Evolutionary conservation across 2,329 filamentous ascomycete species (phyloP), one percentile per base, ranked within the genome.

Genomic region (Cephalotrichum gorgonifer): DNA sequence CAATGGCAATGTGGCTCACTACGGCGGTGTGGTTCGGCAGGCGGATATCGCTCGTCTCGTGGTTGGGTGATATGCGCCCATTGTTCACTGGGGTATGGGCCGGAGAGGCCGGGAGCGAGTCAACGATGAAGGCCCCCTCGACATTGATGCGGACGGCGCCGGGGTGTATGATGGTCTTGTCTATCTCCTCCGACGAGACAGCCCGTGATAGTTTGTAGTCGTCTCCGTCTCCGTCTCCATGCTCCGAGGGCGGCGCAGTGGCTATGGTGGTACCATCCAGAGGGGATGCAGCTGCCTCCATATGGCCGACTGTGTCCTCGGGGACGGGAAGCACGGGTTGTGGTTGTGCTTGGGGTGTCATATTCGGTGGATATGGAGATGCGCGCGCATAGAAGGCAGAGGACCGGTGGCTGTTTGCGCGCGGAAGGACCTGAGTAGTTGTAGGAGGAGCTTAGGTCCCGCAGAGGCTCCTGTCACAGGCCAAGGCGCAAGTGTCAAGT

Each of bases 1-100:
- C 93, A 52, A 96, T 85, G 48, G 93, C 93, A 57, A 98, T 88
- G 72, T 98, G 93, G 71, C 89, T 96, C 56, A 98, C 91, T 8
- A 95, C 83, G 11, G 86, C 86, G 12, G 88, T 95, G 67, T 98
- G 93, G 66, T 97, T 93, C 26, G 93, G 93, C 52, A 98, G 72
- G n/a, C 93, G 78, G 58, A 98, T 98, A 63, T 96, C 93, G 62
- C 88, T 89, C 50, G 87, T 89, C 64, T 94, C 88, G 58, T 75
- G 65, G 56, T 71, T 64, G 53, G 73, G 72, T 53, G 70, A 71
- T 47, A 66, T 65, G 50, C 71, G 66, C 39, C 71, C 73, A 41
- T 52, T 57, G 49, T 60, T 50, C 55, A 58, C 51, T 46, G 62
- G 55, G 49, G 61, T 57, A 30, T 66, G 63, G 38, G 70, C 69